Evolutionary conservation across 805 yeast genomes (phyloP).

Genomic region (Nakazawaea siamensis): DNA sequence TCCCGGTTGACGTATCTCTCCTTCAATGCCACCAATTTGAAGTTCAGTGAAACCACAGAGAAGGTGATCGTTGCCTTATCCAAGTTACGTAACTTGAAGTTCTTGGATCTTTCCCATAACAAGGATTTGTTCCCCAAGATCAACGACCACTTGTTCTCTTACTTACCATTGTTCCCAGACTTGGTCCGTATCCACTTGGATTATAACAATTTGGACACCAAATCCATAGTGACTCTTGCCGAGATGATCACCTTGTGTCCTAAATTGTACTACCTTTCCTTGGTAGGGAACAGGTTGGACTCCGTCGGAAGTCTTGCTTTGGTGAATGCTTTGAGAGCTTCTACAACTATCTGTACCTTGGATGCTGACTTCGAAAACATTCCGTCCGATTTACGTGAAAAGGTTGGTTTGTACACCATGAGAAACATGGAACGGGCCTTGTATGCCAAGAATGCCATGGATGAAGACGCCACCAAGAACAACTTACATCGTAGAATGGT

Average conservation of each 20-base stretch:
- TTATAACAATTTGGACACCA: constrained; percentile 48
- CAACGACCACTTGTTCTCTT: constrained; percentile 46
- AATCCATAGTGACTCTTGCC: constrained; percentile 50
- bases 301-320: constrained; percentile 56
- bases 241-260: constrained; percentile 65
- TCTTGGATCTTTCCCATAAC: constrained; percentile 70
- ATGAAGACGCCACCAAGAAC: background rate
- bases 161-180: constrained; percentile 60
- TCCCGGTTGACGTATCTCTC: constrained; percentile 41
- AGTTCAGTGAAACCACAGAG: constrained; percentile 43
- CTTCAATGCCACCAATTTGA: constrained; percentile 53
- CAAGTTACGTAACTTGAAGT: constrained; percentile 50
- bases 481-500: constrained; percentile 16
- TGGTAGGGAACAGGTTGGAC: constrained; percentile 56
- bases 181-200: constrained; percentile 68
- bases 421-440: constrained; percentile 65
- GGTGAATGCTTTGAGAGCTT: constrained; percentile 59
- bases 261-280: constrained; percentile 57
- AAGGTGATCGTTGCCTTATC: constrained; percentile 41
- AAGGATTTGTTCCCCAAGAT: constrained; percentile 58
- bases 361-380: constrained; percentile 59
- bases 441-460: constrained; percentile 18
- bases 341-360: constrained; percentile 55
- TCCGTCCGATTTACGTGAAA: constrained; percentile 56
- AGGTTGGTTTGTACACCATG: constrained; percentile 74